Evolutionary conservation across 768 basidiomycete genomes (phyloP), one percentile per base, ranked within the genome.

Genomic region (Amanita brunnescens): DNA sequence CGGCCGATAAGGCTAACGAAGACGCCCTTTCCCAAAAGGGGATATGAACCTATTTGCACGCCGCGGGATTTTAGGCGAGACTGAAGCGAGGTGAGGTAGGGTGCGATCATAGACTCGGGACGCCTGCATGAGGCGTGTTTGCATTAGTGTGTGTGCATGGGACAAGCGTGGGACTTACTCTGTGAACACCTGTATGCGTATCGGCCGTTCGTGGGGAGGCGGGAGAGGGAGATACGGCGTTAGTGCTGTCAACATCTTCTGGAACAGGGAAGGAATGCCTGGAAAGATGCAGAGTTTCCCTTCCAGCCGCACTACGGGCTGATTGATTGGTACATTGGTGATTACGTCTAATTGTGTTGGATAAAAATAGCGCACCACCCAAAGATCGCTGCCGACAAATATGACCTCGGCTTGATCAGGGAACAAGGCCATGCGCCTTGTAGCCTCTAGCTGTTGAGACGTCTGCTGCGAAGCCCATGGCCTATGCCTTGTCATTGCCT

Each of bases 231-330:
- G 68, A 63, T 82, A 89, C 7, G 80, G 79, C 12, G 79, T 79
- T 18, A 94, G 69, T 16, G 76, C 80, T 49, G 82, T 76, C 32
- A 96, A 68, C 74, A 97, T 85, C 64, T 78, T 80, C 59, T 86
- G 81, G 69, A 94, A 95, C 26, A 95, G 74, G 3, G 73, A 67
- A 0, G 94, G 94, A 40, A 96, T 90, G 26, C 94, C 94, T 0
- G 94, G 94, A 67, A 97, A 85, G 23, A 97, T 73, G 66, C 91
- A 95, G 13, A 96, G 73, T 68, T 89, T 94, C 20, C 87, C 86
- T 58, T 80, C 80, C 2, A 96, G 72, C 14, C 91, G 77, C 0
- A 95, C 83, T 10, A 96, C 89, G 21, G 93, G 93, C 87, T 41
- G 1, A 51, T 47, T 6, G 55, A 52, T 29, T 44, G 14, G 26